Evolutionary conservation across 2,329 filamentous ascomycete genomes (phyloP), one percentile per base, ranked within the genome.

Genomic region (Myriosclerotinia curreyana): DNA sequence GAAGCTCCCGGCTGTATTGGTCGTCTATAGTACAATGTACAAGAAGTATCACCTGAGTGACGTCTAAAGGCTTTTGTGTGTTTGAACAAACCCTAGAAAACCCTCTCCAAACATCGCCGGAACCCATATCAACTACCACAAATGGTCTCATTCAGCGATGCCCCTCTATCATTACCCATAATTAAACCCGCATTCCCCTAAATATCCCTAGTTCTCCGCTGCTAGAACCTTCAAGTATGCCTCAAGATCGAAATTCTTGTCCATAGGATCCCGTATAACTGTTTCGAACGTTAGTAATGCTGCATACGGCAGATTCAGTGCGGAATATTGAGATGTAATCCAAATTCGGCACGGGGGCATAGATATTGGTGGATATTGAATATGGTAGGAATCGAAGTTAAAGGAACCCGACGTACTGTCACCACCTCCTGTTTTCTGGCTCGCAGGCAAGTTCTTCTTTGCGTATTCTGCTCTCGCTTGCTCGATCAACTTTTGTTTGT

Each of bases 191-290:
- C 63, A 28, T 36, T 59, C n/a, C 49, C 36, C 34, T 4, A 12
- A 49, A 28, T 60, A 48, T n/a, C 59, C 65, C 65, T 73, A 73
- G 60, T 71, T 74, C 70, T 81, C 80, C 59, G 77, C 79, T 61
- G 78, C 77, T 72, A 92, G 79, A 72, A 85, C 82, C 74, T 86
- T 84, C 77, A 96, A 79, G 78, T 86, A 91, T 72, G 90, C 87
- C 82, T 98, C 94, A 72, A 98, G 83, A 77, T 99, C 93, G 81
- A 98, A 98, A 75, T 92, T 91, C 75, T 92, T 87, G 81, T 95
- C 87, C 75, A 88, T 86, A 66, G 89, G 89, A 79, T 98, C 88
- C 75, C 86, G 82, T 77, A 88, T 84, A 70, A 88, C 87, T 91
- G 74, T 70, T 68, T 53, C 12, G 53, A 68, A 9, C 22, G 28